Conservation (phyloP, 208 protist species). For the Leptomonas seymouri region DNA sequence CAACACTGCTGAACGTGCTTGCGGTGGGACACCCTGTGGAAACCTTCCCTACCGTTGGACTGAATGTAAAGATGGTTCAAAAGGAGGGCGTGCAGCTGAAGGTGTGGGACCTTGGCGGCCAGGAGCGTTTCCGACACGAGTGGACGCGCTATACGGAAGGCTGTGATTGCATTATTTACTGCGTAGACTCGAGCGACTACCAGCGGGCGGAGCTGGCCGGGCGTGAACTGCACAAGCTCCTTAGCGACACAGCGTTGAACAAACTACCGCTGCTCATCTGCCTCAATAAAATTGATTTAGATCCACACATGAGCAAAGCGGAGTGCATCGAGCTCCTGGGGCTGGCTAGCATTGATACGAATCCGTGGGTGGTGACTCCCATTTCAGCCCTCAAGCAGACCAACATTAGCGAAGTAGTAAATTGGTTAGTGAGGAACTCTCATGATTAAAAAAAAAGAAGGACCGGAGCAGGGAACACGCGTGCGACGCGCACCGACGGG, state of each 20-base stretch:
- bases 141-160: constrained; percentile 77
- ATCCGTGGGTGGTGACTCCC: constrained; percentile 67
- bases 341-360: constrained; percentile 52
- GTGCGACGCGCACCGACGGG: too few species aligned
- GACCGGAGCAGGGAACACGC: too few species aligned
- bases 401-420: constrained; percentile 78
- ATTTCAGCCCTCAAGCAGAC: constrained; percentile 67
- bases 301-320: constrained; percentile 80
- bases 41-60: constrained; percentile 75
- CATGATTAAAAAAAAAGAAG: constrained; percentile 35
- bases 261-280: constrained; percentile 71
- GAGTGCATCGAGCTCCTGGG: constrained; percentile 73
- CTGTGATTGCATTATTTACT: constrained; percentile 80
- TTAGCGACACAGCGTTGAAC: constrained; percentile 53
- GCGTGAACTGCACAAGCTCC: constrained; percentile 67
- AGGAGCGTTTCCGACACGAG: constrained; percentile 75
- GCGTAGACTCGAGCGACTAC: constrained; percentile 71
- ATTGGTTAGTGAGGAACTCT: constrained; percentile 77
- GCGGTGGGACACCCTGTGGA: constrained; percentile 67
- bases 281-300: constrained; percentile 88
- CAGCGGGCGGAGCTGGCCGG: constrained; percentile 55
- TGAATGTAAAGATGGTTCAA: constrained; percentile 83
- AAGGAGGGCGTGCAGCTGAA: constrained; percentile 83
- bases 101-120: constrained; percentile 81
- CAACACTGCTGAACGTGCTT: constrained; percentile 83